Base-by-base conservation (phyloP, 192 early-diverging fungal species). In the Coemansia sp. region DNA sequence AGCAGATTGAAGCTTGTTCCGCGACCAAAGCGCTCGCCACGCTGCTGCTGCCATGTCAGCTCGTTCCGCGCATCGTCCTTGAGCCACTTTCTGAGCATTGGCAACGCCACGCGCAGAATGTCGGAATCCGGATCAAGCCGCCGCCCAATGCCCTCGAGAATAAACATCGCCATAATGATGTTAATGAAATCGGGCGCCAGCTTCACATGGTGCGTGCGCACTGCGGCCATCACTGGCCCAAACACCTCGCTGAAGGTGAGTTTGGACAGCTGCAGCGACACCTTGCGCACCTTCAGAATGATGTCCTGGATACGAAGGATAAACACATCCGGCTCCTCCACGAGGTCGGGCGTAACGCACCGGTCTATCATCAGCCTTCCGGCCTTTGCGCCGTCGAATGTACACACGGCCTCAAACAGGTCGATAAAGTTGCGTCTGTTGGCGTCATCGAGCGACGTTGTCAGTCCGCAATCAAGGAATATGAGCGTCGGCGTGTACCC, bases 171-270 rank as follows among this genome's bases (percentile, higher is more conserved):
- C 43, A 99, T 89, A 9, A 94, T 89, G 16, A 97, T 90, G 80
- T 97, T 98, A 9, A 93, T 90, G 83, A 98, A 99, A 68, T 97
- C 95, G 0, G 95, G 94, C 70, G 96, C 97, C 59, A 99, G 84
- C 59, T 92, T 89, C 0, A 99, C 95, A 66, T 94, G 94, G 75
- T 99, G 94, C 6, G 82, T 80, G n/a, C 95, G 86, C 5, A 97
- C 95, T 86, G 93, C 93, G 38, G 79, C 65, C 86, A 95, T 92
- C 5, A 96, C 94, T 6, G 85, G 86, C 6, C 74, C 63, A n/a
- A 99, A 84, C 18, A 99, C 85, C 69, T 92, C 89, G 1, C 86
- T 87, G 61, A 98, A 92, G 23, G 87, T 90, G 43, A 99, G 85
- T 52, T 89, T 88, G 15, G 89, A 89, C 43, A 98, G 81, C 54